Percentiles rank a stretch among this genome's conserved stretches.
These are phyloP conservation scores for Dunaliella sp. DNA, from an alignment of 139 green algal genomes.

Conservation along the genomic window DNA sequence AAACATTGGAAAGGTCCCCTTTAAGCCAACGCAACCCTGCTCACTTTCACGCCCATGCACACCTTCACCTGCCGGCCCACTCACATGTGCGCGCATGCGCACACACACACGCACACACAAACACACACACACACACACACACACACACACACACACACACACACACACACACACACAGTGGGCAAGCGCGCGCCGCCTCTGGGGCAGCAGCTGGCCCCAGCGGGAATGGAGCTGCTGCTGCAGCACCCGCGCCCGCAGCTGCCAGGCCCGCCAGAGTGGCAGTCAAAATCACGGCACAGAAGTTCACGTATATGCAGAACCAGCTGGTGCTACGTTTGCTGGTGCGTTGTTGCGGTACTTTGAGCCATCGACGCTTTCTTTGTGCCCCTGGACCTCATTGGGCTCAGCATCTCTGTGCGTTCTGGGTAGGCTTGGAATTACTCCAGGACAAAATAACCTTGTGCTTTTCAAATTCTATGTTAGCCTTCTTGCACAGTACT, in stretches of 20 bases:
- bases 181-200: not conserved
- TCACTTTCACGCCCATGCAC: not conserved
- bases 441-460: no score
- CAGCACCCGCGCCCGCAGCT: not conserved
- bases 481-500: no score
- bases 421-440: no score
- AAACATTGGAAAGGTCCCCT: no score
- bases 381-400: no score
- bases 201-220: not conserved
- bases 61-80: not conserved
- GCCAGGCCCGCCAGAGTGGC: constrained; percentile 25
- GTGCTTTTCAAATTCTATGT: no score
- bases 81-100: not conserved
- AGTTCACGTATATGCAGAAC: constrained; percentile 67
- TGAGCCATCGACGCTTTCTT: no score
- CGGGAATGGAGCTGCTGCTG: not conserved
- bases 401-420: no score
- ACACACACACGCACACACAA: not conserved
- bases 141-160: not conserved
- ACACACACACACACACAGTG: not conserved
- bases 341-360: no score
- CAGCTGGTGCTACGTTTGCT: constrained; percentile 4
- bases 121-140: not conserved
- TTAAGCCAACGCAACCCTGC: no score
- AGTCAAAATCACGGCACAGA: constrained; percentile 68